phyloP scores from a whole-genome alignment of 495 filamentous ascomycete species.

The Haplographium delicatum region DNA sequence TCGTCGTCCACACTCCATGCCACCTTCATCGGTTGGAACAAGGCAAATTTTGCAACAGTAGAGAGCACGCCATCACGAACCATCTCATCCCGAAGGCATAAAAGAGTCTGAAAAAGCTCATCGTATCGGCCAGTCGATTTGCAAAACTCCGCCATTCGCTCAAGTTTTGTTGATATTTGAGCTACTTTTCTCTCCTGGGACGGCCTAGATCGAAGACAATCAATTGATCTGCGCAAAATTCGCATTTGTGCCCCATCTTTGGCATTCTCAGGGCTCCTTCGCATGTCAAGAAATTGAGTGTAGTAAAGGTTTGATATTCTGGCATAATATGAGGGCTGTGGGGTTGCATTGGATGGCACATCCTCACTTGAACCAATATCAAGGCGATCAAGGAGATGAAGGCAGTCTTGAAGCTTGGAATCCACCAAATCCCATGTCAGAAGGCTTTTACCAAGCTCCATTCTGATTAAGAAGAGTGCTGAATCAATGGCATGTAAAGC shows the following conservation, averaged over 20 bases:
- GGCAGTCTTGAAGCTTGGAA: conserved; percentile 48
- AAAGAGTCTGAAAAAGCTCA: conserved; percentile 42
- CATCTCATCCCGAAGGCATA: conserved; percentile 39
- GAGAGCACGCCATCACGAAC: conserved; percentile 41
- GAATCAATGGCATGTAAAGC: conserved; percentile 50
- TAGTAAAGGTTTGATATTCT: conserved; percentile 79
- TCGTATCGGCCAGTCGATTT: conserved; percentile 29
- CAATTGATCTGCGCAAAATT: conserved; percentile 45
- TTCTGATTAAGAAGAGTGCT: conserved; percentile 44
- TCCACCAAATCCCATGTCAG: conserved; percentile 47
- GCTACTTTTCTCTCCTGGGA: conserved; percentile 39
- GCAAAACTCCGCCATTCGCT: conserved; percentile 30
- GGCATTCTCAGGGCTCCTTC: conserved; percentile 29
- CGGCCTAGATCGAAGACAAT: conserved; percentile 39
- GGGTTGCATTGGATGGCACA: conserved; percentile 28
- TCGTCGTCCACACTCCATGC: conserved; percentile 37
- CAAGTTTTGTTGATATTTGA: conserved; percentile 42
- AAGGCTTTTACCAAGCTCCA: conserved; percentile 32
- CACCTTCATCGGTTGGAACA: conserved; percentile 28
- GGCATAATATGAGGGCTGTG: conserved; percentile 39
- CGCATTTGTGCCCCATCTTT: conserved; percentile 39
- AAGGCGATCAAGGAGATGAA: conserved; percentile 44
- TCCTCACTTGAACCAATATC: conserved; percentile 25
- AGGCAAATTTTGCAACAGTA: conserved; percentile 30
- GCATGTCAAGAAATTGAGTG: conserved; percentile 44